phyloP scores from a whole-genome alignment of 305 asterid genomes.

The Rubia balearica region DNA sequence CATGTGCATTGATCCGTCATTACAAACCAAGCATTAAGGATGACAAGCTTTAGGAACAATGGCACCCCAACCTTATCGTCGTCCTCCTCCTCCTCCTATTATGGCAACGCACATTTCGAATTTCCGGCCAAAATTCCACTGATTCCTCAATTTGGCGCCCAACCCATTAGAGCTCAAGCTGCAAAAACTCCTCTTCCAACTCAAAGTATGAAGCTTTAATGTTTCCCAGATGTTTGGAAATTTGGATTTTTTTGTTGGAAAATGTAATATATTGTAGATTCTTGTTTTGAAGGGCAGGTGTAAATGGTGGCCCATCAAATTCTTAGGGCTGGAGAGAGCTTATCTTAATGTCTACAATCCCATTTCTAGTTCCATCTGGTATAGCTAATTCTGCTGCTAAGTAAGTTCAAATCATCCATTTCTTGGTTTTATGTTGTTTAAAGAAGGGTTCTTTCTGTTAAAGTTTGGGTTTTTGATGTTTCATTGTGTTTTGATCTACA shows the following conservation, averaged over 20 bases:
- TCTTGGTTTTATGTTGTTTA: background rate
- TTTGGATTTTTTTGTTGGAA: background rate
- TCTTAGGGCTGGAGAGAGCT: conserved; percentile 50
- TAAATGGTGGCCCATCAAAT: conserved; percentile 9
- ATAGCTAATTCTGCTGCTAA: conserved; percentile 28
- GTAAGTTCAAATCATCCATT: conserved; percentile 28
- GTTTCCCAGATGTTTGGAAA: background rate
- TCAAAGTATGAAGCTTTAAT: conserved; percentile 9
- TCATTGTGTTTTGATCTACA: background rate
- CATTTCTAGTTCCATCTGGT: conserved; percentile 44
- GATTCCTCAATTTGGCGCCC: conserved; percentile 22
- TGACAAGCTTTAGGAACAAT: conserved; percentile 8
- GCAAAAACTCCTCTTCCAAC: conserved; percentile 14
- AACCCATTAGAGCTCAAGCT: conserved; percentile 18
- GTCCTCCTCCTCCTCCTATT: background rate
- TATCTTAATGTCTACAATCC: conserved; percentile 36
- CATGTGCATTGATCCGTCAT: background rate
- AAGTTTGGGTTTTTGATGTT: background rate
- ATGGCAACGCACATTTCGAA: conserved; percentile 17
- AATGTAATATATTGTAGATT: conserved; percentile 5
- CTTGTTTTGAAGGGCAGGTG: conserved; percentile 15
- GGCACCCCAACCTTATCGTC: conserved; percentile 6
- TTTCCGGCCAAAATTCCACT: conserved; percentile 19
- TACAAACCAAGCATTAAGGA: conserved; percentile 8
- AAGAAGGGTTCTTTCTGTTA: background rate